phyloP scores from a whole-genome alignment of 2,329 filamentous ascomycete genomes.

The Pyrenochaeta sp. region DNA sequence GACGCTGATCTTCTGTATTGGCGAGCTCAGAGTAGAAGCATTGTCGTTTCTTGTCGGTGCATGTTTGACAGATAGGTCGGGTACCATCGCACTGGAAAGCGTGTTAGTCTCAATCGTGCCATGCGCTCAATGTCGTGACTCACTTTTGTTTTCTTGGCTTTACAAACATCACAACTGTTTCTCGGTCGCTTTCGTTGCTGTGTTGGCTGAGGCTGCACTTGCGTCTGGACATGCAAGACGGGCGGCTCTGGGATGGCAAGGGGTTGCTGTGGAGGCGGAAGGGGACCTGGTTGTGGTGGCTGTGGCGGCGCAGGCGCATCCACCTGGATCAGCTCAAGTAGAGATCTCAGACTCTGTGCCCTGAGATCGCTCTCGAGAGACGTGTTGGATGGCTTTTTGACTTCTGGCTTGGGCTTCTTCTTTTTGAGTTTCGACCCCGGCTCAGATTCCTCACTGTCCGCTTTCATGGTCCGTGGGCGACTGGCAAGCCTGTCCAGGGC shows the following conservation, averaged over 20 bases:
- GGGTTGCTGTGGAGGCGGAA: slow-evolving; percentile 10
- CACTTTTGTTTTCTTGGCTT: slow-evolving; percentile 49
- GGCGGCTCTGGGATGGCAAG: background rate
- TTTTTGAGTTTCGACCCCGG: slow-evolving; percentile 26
- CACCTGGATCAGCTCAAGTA: slow-evolving; percentile 47
- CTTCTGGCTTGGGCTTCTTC: slow-evolving; percentile 38
- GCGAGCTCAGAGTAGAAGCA: slow-evolving; percentile 42
- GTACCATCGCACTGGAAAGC: slow-evolving; percentile 42
- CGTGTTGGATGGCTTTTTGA: slow-evolving; percentile 39
- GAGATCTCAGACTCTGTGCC: slow-evolving; percentile 47
- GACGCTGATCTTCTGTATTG: slow-evolving; percentile 27
- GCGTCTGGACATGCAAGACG: slow-evolving; percentile 8
- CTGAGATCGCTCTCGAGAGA: slow-evolving; percentile 49
- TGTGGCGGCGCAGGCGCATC: slow-evolving; percentile 25
- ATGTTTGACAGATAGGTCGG: slow-evolving; percentile 46
- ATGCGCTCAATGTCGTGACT: background rate
- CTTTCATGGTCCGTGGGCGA: slow-evolving; percentile 30
- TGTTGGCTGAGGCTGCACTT: slow-evolving; percentile 10
- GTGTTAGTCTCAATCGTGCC: slow-evolving; percentile 15
- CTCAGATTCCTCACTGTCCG: slow-evolving; percentile 25
- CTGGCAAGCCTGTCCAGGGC: slow-evolving; percentile 36
- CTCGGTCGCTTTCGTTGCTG: slow-evolving; percentile 33
- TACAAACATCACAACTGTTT: slow-evolving; percentile 48
- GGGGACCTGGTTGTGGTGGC: slow-evolving; percentile 18
- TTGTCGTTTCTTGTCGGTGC: slow-evolving; percentile 43